phyloP scores from a whole-genome alignment of 1,284 basidiomycete genomes.

The Vanrija sp. region DNA sequence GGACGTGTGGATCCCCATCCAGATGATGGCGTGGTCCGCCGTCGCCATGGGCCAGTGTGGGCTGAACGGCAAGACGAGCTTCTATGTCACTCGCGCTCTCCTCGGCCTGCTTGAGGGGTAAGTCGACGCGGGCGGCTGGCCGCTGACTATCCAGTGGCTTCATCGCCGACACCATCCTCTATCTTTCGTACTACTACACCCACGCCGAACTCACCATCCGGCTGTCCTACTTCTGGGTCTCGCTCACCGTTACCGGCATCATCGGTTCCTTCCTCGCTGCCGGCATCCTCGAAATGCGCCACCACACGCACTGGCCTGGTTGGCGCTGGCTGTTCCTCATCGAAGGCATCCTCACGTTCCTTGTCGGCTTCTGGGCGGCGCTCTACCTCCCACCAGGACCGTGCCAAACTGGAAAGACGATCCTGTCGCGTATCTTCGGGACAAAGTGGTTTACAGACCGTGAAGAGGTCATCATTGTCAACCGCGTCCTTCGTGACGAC shows the following conservation, averaged over 20 bases:
- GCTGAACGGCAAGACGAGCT: constrained; percentile 27
- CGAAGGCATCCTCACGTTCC: constrained; percentile 39
- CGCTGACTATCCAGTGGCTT: constrained; percentile 27
- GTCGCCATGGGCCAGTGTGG: constrained; percentile 34
- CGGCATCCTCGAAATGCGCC: constrained; percentile 42
- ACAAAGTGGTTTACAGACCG: constrained; percentile 50
- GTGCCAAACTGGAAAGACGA: constrained; percentile 35
- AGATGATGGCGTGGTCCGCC: constrained; percentile 45
- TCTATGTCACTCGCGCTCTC: constrained; percentile 33
- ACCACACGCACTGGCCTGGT: constrained; percentile 30
- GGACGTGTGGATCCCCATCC: constrained; percentile 46
- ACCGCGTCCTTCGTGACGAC: constrained; percentile 51
- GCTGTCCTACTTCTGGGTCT: constrained; percentile 47
- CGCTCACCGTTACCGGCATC: constrained; percentile 27
- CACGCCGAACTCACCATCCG: constrained; percentile 43
- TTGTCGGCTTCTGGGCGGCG: constrained; percentile 39
- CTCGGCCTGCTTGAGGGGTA: constrained; percentile 42
- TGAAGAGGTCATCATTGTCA: constrained; percentile 51
- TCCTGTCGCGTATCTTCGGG: constrained; percentile 14
- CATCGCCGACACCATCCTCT: constrained; percentile 48
- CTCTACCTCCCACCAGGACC: constrained; percentile 44
- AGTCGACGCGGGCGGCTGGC: no score
- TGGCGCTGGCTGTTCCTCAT: constrained; percentile 43
- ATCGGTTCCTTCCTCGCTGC: constrained; percentile 37
- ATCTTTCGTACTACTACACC: constrained; percentile 48